These are phyloP conservation scores for Colletotrichum paranaense DNA, from an alignment of 2,329 filamentous ascomycete species.

Conservation along the genomic window DNA sequence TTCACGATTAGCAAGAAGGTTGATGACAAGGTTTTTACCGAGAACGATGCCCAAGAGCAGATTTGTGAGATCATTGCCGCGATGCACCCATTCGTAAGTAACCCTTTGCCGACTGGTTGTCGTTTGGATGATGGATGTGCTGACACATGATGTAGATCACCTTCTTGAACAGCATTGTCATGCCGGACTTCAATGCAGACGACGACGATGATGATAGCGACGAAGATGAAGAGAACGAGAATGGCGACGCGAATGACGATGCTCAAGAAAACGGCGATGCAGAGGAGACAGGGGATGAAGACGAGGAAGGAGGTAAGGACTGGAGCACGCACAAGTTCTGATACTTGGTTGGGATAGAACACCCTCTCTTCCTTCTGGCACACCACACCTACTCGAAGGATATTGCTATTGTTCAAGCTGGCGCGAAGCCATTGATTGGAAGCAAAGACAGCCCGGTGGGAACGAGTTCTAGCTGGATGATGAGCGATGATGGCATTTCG, in stretches of 20 bases:
- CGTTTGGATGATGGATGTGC: background rate
- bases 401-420: background rate
- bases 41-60: slow-evolving; percentile 70
- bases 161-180: slow-evolving; percentile 78
- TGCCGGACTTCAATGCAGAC: slow-evolving; percentile 70
- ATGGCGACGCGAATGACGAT: slow-evolving; percentile 31
- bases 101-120: background rate
- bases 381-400: background rate
- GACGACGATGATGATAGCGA: slow-evolving; percentile 55
- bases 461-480: background rate
- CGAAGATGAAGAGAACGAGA: slow-evolving; percentile 40
- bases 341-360: background rate
- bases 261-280: slow-evolving; percentile 22
- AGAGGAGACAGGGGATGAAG: slow-evolving; percentile 36
- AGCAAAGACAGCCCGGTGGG: background rate
- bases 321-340: slow-evolving; percentile 33
- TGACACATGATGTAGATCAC: slow-evolving; percentile 62
- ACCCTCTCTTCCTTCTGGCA: too few species aligned
- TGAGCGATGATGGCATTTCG: background rate
- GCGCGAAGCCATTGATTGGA: background rate
- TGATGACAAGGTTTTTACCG: slow-evolving; percentile 72
- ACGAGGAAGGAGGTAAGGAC: slow-evolving; percentile 26
- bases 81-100: slow-evolving; percentile 84
- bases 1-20: slow-evolving; percentile 80
- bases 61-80: slow-evolving; percentile 73